phyloP scores from a whole-genome alignment of 176 grass and related monocot species.

The Puya raimondii region DNA sequence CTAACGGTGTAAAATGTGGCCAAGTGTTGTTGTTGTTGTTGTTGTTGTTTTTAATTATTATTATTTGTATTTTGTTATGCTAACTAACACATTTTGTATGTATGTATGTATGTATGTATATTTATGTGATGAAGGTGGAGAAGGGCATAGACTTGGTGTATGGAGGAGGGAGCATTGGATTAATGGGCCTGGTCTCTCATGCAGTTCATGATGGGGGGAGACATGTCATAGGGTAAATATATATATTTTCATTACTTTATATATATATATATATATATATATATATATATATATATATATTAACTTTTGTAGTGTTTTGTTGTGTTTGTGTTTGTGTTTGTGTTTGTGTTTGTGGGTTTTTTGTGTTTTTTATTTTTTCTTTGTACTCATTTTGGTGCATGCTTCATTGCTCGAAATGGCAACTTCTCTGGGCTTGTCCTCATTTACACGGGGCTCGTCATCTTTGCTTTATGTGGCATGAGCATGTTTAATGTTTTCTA shows the following conservation, averaged over 20 bases:
- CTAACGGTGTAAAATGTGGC: too few species aligned
- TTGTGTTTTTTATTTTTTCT: slow-evolving; percentile 21
- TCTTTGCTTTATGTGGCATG: slow-evolving; percentile 22
- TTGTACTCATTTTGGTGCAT: slow-evolving; percentile 27
- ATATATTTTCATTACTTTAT: neutral
- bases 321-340: neutral
- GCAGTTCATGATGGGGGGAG: slow-evolving; percentile 96
- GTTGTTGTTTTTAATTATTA: too few species aligned
- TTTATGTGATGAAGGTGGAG: slow-evolving; percentile 56
- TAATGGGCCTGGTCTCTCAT: slow-evolving; percentile 93
- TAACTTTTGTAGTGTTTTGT: neutral
- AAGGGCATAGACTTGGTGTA: slow-evolving; percentile 96
- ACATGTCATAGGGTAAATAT: slow-evolving; percentile 81
- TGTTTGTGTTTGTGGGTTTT: slow-evolving; percentile 21
- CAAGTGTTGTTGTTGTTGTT: too few species aligned
- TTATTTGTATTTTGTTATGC: too few species aligned
- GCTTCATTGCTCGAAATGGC: slow-evolving; percentile 41
- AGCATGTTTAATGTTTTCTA: slow-evolving; percentile 12
- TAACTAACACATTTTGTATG: neutral
- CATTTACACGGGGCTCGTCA: neutral
- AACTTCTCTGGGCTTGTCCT: slow-evolving; percentile 30
- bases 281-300: neutral
- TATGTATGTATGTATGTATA: neutral
- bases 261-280: neutral
- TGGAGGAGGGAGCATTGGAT: slow-evolving; percentile 87